These are phyloP conservation scores for Epichloe elymi DNA, from an alignment of 2,329 filamentous ascomycete species.

Conservation along the genomic window DNA sequence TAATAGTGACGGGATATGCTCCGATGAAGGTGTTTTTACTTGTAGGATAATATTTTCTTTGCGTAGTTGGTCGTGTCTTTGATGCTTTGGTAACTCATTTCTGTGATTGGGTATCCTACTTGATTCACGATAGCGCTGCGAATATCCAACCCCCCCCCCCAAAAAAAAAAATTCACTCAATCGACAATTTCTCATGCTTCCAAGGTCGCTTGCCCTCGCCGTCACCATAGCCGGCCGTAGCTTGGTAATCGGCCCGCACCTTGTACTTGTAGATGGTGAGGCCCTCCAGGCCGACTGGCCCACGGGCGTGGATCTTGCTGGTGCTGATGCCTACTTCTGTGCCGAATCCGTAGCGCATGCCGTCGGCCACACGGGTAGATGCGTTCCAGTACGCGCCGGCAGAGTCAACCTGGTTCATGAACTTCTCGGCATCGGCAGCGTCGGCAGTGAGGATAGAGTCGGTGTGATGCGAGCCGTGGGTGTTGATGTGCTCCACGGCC, in stretches of 20 bases:
- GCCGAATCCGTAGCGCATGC: slow-evolving; percentile 93
- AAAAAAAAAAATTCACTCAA: not conserved
- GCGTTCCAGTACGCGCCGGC: slow-evolving; percentile 96
- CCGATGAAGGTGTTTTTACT: too few relatives aligned
- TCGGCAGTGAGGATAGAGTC: slow-evolving; percentile 75
- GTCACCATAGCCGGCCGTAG: slow-evolving; percentile 62
- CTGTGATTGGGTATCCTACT: not conserved
- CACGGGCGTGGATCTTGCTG: slow-evolving; percentile 93
- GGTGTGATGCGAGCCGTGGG: slow-evolving; percentile 85
- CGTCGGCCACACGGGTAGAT: slow-evolving; percentile 86
- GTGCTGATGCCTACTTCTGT: slow-evolving; percentile 98
- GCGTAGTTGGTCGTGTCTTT: too few relatives aligned
- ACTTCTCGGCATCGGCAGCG: slow-evolving; percentile 55
- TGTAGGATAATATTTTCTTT: too few relatives aligned
- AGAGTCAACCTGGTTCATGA: slow-evolving; percentile 77
- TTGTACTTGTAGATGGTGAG: slow-evolving; percentile 97
- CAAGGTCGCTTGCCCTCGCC: slow-evolving; percentile 45
- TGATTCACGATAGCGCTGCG: not conserved
- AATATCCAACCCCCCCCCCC: not conserved
- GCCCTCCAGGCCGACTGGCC: slow-evolving; percentile 86
- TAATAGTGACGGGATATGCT: too few relatives aligned
- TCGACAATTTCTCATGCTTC: slow-evolving; percentile 40
- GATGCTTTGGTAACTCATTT: not conserved
- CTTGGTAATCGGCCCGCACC: slow-evolving; percentile 69
- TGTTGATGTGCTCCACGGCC: slow-evolving; percentile 81